Conservation (phyloP, 2,329 filamentous ascomycete genomes). For the Sordariomycetes sp. region DNA sequence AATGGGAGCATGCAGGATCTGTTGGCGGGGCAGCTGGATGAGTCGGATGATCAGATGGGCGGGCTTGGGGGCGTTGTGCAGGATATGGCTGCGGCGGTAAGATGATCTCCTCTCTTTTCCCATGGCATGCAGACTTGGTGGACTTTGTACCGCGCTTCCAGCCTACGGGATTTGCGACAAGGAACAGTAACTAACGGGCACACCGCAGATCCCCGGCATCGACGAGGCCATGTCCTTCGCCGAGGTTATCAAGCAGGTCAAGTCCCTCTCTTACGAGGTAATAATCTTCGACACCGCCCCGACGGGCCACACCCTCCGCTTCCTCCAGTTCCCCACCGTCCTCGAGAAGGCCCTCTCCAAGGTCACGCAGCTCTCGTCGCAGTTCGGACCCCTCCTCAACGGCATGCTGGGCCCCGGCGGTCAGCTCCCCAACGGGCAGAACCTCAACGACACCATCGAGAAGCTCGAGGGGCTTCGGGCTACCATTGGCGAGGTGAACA, state of each 20-base stretch:
- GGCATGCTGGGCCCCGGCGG: slow-evolving; percentile 72
- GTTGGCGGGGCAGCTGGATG: slow-evolving; percentile 63
- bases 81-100: slow-evolving; percentile 85
- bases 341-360: slow-evolving; percentile 98
- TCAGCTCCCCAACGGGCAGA: slow-evolving; percentile 77
- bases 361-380: slow-evolving; percentile 80
- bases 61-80: slow-evolving; percentile 94
- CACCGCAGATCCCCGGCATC: slow-evolving; percentile 76
- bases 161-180: not conserved
- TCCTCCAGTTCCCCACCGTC: slow-evolving; percentile 95
- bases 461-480: slow-evolving; percentile 89
- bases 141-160: too few relatives aligned
- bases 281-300: slow-evolving; percentile 99
- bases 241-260: slow-evolving; percentile 98
- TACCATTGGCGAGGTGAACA: slow-evolving; percentile 91
- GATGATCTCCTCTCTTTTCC: slow-evolving; percentile 17
- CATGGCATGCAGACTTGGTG: too few relatives aligned
- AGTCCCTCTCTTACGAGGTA: slow-evolving; percentile 94
- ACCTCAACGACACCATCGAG: slow-evolving; percentile 78
- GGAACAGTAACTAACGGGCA: not conserved
- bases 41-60: slow-evolving; percentile 45
- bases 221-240: slow-evolving; percentile 99
- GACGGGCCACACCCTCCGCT: slow-evolving; percentile 93
- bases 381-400: slow-evolving; percentile 94
- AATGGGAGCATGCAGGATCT: slow-evolving; percentile 97